Evolutionary conservation across 495 filamentous ascomycete genomes (phyloP), one percentile per base, ranked within the genome.

Genomic region (Evernia prunastri): DNA sequence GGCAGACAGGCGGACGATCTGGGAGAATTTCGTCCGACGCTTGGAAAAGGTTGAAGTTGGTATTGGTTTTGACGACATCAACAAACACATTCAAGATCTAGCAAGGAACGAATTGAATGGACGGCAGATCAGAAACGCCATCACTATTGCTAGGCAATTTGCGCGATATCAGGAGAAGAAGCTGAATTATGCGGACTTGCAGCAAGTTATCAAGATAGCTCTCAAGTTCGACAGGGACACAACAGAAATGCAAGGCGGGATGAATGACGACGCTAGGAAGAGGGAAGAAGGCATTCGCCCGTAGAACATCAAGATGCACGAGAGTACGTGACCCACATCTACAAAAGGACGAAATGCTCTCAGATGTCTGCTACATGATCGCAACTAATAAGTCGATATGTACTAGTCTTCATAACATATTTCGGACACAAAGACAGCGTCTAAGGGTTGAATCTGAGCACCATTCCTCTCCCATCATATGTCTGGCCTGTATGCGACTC

Each of bases 61-160:
- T 20, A 9, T 56, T 4, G 25, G 53, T 25, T 31, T 27, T n/a
- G 58, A 35, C 42, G 58, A 53, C 23, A 35, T 68, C 31, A 20
- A 23, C 33, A 43, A 58, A 20, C 56, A 66, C 4, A 39, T 68
- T 15, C 31, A 35, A n/a, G 36, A 63, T n/a, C 29, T 18, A n/a
- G 67, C 58, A 56, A 67, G 57, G 25, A 39, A 58, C 25, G 62
- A 67, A 29, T 56, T 69, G 4, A 69, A 69, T 42, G 67, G 67
- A 40, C 58, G 67, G 20, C 64, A 69, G 65, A 69, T 69, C 65
- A 43, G 67, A 25, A 69, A 69, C n/a, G 60, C 59, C n/a, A 63
- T 69, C 17, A 67, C 65, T 18, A 69, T 60, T 12, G 67, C 67
- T n/a, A 58, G 72, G 11, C 72, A 74, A 58, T 57, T 75, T 18